phyloP scores from a whole-genome alignment of 306 rosid genomes.

The Mimosa pudica region DNA sequence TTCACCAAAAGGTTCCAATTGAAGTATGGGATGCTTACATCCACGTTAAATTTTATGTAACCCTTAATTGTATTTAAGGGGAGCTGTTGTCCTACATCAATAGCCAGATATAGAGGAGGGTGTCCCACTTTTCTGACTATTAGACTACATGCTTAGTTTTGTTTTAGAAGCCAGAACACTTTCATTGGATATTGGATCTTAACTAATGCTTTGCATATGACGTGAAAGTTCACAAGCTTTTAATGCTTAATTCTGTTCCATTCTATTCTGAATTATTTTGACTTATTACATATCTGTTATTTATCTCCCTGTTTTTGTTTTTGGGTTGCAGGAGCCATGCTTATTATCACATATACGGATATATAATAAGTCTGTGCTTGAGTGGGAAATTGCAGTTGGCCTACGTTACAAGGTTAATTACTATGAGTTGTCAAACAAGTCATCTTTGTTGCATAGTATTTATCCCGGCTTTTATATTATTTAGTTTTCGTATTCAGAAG shows the following conservation, averaged over 20 bases:
- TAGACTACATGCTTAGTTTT: background rate
- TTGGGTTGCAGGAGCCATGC: slow-evolving; percentile 72
- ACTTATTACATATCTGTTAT: slow-evolving; percentile 13
- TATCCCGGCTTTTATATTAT: background rate
- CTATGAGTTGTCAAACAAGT: slow-evolving; percentile 25
- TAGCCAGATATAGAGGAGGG: background rate
- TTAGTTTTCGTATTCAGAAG: background rate
- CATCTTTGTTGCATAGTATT: background rate
- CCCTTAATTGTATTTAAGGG: background rate
- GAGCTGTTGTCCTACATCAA: background rate
- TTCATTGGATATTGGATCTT: background rate
- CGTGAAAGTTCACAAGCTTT: background rate
- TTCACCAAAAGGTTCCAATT: background rate
- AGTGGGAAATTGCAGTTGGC: slow-evolving; percentile 95
- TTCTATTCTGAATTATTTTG: slow-evolving; percentile 10
- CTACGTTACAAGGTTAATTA: slow-evolving; percentile 85
- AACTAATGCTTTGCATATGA: background rate
- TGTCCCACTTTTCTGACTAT: background rate
- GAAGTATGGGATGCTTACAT: background rate
- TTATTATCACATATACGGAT: slow-evolving; percentile 82
- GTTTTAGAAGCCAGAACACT: background rate
- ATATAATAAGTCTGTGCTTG: slow-evolving; percentile 91
- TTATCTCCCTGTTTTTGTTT: background rate
- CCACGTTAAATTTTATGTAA: background rate
- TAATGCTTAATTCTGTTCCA: background rate